Base-by-base conservation (phyloP, 805 yeast species). In the Saccharomycopsis fodiens region DNA sequence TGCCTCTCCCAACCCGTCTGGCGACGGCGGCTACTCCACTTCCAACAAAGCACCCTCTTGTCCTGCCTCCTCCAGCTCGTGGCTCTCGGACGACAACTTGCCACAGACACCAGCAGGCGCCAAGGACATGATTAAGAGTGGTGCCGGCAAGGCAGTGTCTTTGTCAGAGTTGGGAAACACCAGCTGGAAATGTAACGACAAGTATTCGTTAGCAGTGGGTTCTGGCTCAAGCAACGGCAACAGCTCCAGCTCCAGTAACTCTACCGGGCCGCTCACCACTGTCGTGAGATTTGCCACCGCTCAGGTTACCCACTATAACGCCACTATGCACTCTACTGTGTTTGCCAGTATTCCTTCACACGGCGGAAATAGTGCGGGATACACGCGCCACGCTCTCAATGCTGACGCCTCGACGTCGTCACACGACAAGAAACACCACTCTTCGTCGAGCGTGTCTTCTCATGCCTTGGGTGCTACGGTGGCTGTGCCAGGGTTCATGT, bases 51-150 rank as follows among this genome's bases (percentile, higher is more conserved):
- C 57, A 38, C 68, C 76, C 15, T 49, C 57, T 17, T 76, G 82
- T 59, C 82, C 82, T 35, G 10, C 43, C 7, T 53, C 16, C 16
- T 20, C 41, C 6, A 4, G 30, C 17, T 20, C 38, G n/a, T 47
- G 51, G 51, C 37, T 12, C 23, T 23, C 44, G 2, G 44, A 39
- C 29, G n/a, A 7, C 12, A 27, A 22, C 23, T 39, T 47, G 20
- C 51, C 96, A 20, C 77, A 69, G 39, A 78, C 85, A 61, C 96
- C 96, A 54, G 52, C 64, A 25, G 88, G 80, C 36, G 93, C 95
- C 4, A 73, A 79, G 49, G 69, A 66, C 48, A 84, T 72, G 64
- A 69, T 86, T 58, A 66, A 68, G 35, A 69, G 76, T 29, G 88
- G 88, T 55, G 82, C 85, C 15, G 85, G 66, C 64, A 42, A 69